Evolutionary conservation across 208 protist genomes (phyloP).

Genomic region (Acanthamoeba polyphaga): DNA sequence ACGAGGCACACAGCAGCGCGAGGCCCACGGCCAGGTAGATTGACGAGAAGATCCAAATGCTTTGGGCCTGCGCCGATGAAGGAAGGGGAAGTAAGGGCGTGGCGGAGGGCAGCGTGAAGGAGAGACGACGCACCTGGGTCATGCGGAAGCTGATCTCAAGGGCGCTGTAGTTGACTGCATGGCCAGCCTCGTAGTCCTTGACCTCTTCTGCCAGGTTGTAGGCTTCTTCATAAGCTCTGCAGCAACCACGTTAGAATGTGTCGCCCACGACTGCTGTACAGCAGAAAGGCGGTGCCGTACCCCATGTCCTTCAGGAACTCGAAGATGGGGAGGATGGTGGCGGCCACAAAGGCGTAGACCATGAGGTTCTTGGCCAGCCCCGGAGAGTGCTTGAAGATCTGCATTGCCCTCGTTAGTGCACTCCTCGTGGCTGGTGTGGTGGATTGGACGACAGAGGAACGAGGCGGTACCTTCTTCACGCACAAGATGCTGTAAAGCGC

Average conservation of each 20-base stretch:
- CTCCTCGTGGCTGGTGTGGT: not conserved
- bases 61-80: not conserved
- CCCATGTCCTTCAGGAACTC: slow-evolving; percentile 59
- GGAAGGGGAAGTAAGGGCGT: not conserved
- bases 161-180: not conserved
- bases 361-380: slow-evolving; percentile 58
- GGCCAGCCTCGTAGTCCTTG: not conserved
- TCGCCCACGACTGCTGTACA: too few relatives aligned
- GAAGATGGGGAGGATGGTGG: slow-evolving; percentile 42
- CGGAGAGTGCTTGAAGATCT: slow-evolving; percentile 64
- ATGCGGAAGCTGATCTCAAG: slow-evolving; percentile 56
- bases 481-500: slow-evolving; percentile 57
- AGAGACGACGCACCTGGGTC: not conserved
- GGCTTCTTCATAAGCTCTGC: slow-evolving; percentile 40
- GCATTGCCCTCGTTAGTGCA: not conserved
- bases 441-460: not conserved
- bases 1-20: slow-evolving; percentile 2
- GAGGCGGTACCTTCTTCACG: slow-evolving; percentile 11
- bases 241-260: too few relatives aligned
- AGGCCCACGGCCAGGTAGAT: slow-evolving; percentile 51
- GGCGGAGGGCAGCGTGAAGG: not conserved
- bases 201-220: slow-evolving; percentile 39
- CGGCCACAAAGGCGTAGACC: slow-evolving; percentile 50
- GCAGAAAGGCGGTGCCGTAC: not conserved
- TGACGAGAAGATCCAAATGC: slow-evolving; percentile 61